Base-by-base conservation (phyloP, 225 moss, liverwort and hornwort genomes). In the Antitrichia curtipendula region DNA sequence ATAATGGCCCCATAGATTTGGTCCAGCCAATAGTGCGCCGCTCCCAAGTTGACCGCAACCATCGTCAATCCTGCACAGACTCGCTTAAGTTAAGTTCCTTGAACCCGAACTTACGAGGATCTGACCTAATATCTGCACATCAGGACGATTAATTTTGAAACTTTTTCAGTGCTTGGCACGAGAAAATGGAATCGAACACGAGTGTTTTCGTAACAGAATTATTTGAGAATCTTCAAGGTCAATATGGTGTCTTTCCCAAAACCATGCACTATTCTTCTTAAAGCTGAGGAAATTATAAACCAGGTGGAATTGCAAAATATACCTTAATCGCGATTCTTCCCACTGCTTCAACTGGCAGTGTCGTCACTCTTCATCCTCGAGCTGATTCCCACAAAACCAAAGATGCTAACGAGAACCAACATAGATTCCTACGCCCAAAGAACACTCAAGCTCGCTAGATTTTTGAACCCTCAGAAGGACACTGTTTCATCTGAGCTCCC, bases 1-100 rank as follows among this genome's bases (percentile, higher is more conserved):
- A 97, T 96, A 84, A 99, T 78, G 12, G 95, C 92, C 21, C 99
- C 99, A 93, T 99, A 99, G 17, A 99, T 84, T 63, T 99, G 99
- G 80, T 99, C 99, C 56, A 99, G 87, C 95, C 94, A 94, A 75
- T 99, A 99, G 86, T 97, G 99, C 61, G 95, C 97, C 65, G 92
- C 83, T 58, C 96, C 99, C 82, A 99, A 86, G 81, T 95, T 99
- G 62, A 95, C 88, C 53, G 71, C 95, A 82, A 94, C 97, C 98
- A 98, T 97, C 86, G 89, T 88, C 82, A 73, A 74, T 36, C 47
- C 87, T 82, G 81, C 81, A 40, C 49, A 12, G 12, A 4, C n/a
- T 41, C 84, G 40, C 49, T 75, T n/a, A 14, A 24, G 12, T 18
- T 43, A 14, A 60, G n/a, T 24, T 60, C 25, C 9, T 14, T 70